phyloP scores from a whole-genome alignment of 2,329 filamentous ascomycete species.

The Plectosphaerella cucumerina region DNA sequence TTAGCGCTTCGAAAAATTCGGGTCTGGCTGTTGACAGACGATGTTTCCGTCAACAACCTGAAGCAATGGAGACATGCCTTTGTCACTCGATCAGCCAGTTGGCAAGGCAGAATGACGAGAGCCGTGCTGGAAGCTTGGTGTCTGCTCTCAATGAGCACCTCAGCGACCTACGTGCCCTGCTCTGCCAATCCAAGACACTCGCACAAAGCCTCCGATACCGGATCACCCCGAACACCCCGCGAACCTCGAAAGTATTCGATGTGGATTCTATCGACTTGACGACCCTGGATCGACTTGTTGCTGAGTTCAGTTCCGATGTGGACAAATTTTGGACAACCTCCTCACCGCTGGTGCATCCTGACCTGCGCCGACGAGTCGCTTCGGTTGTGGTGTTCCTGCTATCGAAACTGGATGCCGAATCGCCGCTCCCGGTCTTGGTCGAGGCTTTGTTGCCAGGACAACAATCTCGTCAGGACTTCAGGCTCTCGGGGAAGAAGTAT shows the following conservation, averaged over 20 bases:
- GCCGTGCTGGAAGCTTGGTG: constrained; percentile 14
- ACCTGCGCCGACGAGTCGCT: constrained; percentile 21
- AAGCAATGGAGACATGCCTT: constrained; percentile 8
- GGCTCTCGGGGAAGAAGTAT: constrained; percentile 27
- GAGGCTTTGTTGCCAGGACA: constrained; percentile 9
- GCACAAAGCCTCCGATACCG: constrained; percentile 23
- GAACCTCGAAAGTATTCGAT: constrained; percentile 23
- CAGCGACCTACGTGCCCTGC: constrained; percentile 16
- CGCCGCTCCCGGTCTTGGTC: constrained; percentile 10
- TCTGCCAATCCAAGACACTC: constrained; percentile 21
- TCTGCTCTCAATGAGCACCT: constrained; percentile 22
- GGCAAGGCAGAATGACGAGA: constrained; percentile 16
- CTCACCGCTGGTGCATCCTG: constrained; percentile 12
- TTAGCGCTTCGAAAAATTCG: too few relatives aligned
- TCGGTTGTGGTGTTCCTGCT: constrained; percentile 24
- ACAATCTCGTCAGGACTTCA: constrained; percentile 17
- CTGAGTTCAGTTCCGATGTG: constrained; percentile 11
- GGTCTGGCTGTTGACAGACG: too few relatives aligned
- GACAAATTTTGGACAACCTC: constrained; percentile 18
- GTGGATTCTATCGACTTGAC: constrained; percentile 13
- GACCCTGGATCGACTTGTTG: constrained; percentile 3
- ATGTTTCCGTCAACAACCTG: too few relatives aligned
- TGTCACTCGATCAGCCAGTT: constrained; percentile 18
- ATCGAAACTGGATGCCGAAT: constrained; percentile 18
- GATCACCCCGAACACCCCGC: constrained; percentile 23